These are phyloP conservation scores for Sphaerulina vaccinii DNA, from an alignment of 2,329 filamentous ascomycete genomes.

Conservation along the genomic window DNA sequence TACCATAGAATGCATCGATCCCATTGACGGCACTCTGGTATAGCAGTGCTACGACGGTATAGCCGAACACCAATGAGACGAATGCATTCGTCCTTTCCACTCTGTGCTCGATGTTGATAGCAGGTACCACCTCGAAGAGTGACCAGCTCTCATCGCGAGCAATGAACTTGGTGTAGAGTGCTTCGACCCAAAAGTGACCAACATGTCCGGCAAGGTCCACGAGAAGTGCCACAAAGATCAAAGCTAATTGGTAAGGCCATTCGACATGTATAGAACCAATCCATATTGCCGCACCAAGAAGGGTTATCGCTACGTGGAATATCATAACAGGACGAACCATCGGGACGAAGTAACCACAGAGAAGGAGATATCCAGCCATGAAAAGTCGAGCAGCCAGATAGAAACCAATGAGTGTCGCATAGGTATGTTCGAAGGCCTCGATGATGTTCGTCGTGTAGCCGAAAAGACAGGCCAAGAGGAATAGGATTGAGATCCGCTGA, in stretches of 20 bases:
- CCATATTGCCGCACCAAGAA: conserved; percentile 57
- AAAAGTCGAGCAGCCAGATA: conserved; percentile 59
- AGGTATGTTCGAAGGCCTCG: conserved; percentile 56
- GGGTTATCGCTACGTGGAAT: conserved; percentile 44
- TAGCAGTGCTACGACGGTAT: conserved; percentile 61
- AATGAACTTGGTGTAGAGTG: conserved; percentile 18
- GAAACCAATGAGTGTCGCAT: conserved; percentile 59
- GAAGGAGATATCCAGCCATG: conserved; percentile 49
- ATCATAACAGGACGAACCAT: conserved; percentile 60
- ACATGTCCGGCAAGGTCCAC: conserved; percentile 54
- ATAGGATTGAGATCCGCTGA: conserved; percentile 58
- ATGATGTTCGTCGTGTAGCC: conserved; percentile 65
- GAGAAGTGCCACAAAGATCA: conserved; percentile 57
- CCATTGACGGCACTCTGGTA: conserved; percentile 57
- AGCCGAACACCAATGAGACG: conserved; percentile 64
- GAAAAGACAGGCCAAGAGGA: conserved; percentile 60
- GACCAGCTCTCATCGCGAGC: conserved; percentile 24
- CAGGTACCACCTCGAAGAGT: conserved; percentile 56
- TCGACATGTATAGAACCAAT: conserved; percentile 30
- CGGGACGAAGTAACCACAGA: conserved; percentile 52
- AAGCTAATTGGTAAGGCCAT: conserved; percentile 45
- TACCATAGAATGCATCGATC: conserved; percentile 61
- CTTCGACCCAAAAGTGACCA: conserved; percentile 43
- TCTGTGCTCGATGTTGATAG: conserved; percentile 64
- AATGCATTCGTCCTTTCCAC: conserved; percentile 65